These are phyloP conservation scores for Eucalyptus cladocalyx DNA, from an alignment of 345 rosid genomes.

Conservation along the genomic window DNA sequence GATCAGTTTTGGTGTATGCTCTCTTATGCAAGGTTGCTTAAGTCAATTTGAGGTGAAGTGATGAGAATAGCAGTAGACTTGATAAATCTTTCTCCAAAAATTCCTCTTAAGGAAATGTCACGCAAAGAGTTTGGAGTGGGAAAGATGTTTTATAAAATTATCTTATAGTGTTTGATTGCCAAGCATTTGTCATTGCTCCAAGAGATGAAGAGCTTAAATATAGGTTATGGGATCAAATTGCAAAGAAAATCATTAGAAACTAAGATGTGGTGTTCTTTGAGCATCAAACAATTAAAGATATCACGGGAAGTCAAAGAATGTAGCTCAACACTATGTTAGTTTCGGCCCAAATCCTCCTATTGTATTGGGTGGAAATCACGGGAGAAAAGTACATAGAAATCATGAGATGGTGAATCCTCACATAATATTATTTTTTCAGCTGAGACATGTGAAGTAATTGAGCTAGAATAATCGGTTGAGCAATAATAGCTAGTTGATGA, in stretches of 20 bases:
- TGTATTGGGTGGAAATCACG: background rate
- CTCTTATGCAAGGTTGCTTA: background rate
- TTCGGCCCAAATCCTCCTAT: background rate
- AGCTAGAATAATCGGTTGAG: background rate
- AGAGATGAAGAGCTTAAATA: background rate
- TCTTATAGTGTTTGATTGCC: background rate
- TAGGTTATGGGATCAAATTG: background rate
- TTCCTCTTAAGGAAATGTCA: background rate
- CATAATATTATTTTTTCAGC: too few species aligned
- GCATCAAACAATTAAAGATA: background rate
- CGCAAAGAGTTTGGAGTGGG: background rate
- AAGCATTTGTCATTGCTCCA: background rate
- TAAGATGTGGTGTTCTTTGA: background rate
- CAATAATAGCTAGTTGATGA: too few species aligned
- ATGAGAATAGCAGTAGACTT: background rate
- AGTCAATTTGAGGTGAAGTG: background rate
- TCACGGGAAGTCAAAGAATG: background rate
- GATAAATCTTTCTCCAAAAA: background rate
- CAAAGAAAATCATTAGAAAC: background rate
- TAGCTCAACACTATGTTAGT: background rate
- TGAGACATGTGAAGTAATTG: background rate
- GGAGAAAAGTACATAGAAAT: background rate
- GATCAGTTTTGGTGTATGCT: too few species aligned
- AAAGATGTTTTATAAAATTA: too few species aligned
- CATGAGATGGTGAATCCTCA: background rate